Evolutionary conservation across 805 yeast species (phyloP), one percentile per base, ranked within the genome.

Genomic region (Cyberlindnera meyerae): DNA sequence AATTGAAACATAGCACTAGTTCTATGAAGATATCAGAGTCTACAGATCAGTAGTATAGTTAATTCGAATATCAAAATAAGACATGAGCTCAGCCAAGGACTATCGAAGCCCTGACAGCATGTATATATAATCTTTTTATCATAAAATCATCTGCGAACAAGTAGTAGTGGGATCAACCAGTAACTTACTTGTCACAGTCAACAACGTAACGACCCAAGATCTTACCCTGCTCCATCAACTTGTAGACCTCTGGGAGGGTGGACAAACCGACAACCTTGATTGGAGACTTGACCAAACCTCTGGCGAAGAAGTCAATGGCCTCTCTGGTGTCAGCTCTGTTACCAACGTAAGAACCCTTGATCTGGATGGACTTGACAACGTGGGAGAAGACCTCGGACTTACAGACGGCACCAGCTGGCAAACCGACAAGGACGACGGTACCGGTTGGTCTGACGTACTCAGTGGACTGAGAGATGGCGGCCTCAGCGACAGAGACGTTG

Each of bases 201-300:
- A 87, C 80, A 40, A 87, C 96, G 60, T 81, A 80, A 68, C 96
- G 78, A 55, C 96, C 96, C 52, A 80, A 75, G 57, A 87, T 80
- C 70, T 82, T 75, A 56, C 94, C 94, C 65, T 77, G 71, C 63
- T 73, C 82, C 95, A 87, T 87, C 61, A 76, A 70, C 49, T 77
- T 71, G 69, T 73, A 86, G 46, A 86, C 81, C 39, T 60, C 62
- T 48, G 83, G 77, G 52, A 84, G 70, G 55, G 77, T 77, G 41
- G 87, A 76, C 53, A 85, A 71, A 40, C 88, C 87, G 36, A 79
- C 87, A 61, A 87, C 58, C 68, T 75, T 75, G 67, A 83, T 78
- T 51, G 86, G 84, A 45, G 85, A 74, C 61, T 72, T 69, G 59
- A 82, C 81, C 57, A 77, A 65, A 45, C 89, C 90, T 61, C 85